Conservation (phyloP, 495 filamentous ascomycete species). For the Bacidia rubella region DNA sequence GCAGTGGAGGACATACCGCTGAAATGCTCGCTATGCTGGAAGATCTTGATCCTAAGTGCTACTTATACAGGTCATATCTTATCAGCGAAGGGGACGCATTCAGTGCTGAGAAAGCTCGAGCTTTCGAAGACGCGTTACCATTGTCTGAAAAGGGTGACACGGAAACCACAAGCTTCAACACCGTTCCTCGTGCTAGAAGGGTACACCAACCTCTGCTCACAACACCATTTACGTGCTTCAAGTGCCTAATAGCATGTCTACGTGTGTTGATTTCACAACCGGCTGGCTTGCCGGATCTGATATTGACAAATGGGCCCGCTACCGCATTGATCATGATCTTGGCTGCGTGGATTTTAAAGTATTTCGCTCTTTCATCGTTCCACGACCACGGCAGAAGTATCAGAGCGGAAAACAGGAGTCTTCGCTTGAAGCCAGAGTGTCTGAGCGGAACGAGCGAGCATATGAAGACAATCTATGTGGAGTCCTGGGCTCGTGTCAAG, state of each 20-base stretch:
- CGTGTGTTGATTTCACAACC: slow-evolving; percentile 27
- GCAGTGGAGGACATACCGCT: slow-evolving; percentile 84
- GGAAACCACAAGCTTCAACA: slow-evolving; percentile 39
- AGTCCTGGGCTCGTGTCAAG: slow-evolving; percentile 78
- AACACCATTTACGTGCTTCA: slow-evolving; percentile 44
- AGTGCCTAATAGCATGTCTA: slow-evolving; percentile 39
- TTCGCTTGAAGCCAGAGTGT: neutral
- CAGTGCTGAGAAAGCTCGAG: slow-evolving; percentile 46
- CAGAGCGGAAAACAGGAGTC: slow-evolving; percentile 10
- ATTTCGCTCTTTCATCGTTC: slow-evolving; percentile 28
- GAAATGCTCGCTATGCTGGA: slow-evolving; percentile 80
- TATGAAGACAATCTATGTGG: slow-evolving; percentile 68
- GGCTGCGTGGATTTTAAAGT: slow-evolving; percentile 52
- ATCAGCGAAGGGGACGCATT: slow-evolving; percentile 64
- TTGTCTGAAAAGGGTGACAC: slow-evolving; percentile 21
- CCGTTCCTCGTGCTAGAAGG: slow-evolving; percentile 54
- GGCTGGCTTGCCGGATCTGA: slow-evolving; percentile 46
- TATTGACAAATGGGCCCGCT: slow-evolving; percentile 81
- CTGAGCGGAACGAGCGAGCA: neutral
- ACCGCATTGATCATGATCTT: slow-evolving; percentile 69
- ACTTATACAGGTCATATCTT: slow-evolving; percentile 67
- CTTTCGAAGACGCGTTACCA: slow-evolving; percentile 40
- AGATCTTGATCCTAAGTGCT: slow-evolving; percentile 34
- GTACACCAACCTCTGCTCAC: slow-evolving; percentile 68
- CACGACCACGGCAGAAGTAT: slow-evolving; percentile 14